These are phyloP conservation scores for Phytopythium sindhum DNA, from an alignment of 352 stramenopile genomes.

Conservation along the genomic window DNA sequence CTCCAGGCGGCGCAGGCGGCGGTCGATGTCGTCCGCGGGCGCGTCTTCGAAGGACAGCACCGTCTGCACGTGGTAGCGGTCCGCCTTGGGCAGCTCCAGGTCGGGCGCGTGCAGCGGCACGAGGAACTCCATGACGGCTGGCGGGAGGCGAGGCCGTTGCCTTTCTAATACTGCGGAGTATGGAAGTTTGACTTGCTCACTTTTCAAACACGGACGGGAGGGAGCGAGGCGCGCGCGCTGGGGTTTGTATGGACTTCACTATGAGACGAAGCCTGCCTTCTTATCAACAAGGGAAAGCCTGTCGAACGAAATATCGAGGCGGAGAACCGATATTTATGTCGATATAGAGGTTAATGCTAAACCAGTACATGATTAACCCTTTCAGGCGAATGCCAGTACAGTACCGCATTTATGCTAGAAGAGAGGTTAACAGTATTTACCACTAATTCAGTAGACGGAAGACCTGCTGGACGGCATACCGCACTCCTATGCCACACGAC, in stretches of 20 bases:
- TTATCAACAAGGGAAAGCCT: not conserved
- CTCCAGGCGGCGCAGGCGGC: constrained; percentile 45
- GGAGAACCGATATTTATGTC: too few species aligned
- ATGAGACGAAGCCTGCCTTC: not conserved
- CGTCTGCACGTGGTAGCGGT: constrained; percentile 62
- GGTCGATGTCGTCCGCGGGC: constrained; percentile 37
- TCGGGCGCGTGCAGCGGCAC: constrained; percentile 74
- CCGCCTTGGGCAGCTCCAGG: constrained; percentile 66
- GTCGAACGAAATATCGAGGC: not conserved
- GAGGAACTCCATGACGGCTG: constrained; percentile 60
- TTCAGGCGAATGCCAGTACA: too few species aligned
- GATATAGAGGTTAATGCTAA: too few species aligned
- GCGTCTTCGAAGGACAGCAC: constrained; percentile 57
- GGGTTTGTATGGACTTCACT: not conserved
- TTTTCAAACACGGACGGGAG: not conserved
- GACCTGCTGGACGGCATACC: not conserved
- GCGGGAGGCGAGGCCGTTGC: too few species aligned
- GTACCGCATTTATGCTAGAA: too few species aligned
- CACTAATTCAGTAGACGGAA: too few species aligned
- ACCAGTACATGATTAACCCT: too few species aligned
- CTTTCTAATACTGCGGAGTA: too few species aligned
- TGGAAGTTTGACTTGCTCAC: not conserved
- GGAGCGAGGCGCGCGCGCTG: too few species aligned
- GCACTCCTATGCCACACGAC: not conserved
- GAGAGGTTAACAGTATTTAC: too few species aligned